Evolutionary conservation across 179 eudicot species (phyloP), one percentile per base, ranked within the genome.

Genomic region (Heliamphora pulchella): DNA sequence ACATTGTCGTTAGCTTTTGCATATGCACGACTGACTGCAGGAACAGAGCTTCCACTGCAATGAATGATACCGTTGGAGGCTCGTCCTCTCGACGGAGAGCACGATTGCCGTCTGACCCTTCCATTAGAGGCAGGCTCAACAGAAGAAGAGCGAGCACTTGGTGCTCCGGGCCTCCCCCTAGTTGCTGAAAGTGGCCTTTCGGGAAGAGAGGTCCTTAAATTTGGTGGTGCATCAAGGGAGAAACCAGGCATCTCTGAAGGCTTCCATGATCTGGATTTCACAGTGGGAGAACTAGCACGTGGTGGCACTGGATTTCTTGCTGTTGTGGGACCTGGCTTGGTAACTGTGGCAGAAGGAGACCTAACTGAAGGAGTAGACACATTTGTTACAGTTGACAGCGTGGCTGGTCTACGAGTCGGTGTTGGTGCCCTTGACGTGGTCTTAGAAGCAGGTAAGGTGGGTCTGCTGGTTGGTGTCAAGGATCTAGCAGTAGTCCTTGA

Each of bases 221-320:
- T 96, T 62, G 99, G 99, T n/a, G 98, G 99, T 54, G 94, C 96
- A 75, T 96, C 97, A 43, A 90, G 93, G 77, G 98, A 91, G 84
- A 91, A 96, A 10, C 99, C 99, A 39, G 99, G 99, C 98, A 96
- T 96, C 82, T 96, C 99, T 20, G 94, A 89, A 70, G 99, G 99
- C 79, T 96, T 96, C 99, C 99, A 96, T 53, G 96, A 91, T 83
- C 91, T 87, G 62, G 98, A 90, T 86, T 91, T 91, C 71, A 88
- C 91, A 3, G 94, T 83, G 3, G 99, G 99, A 59, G 99, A 96
- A 79, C 90, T 80, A 65, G 92, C 89, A 69, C 94, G 91, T 57
- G 93, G 85, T 43, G 90, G 89, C 55, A 53, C 90, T 7, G 91
- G 86, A 82, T 88, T 91, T 85, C 77, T 91, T 58, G 90, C 74